Evolutionary conservation across 108 stramenopile species (phyloP).

Genomic region (Fragilaria crotonensis): DNA sequence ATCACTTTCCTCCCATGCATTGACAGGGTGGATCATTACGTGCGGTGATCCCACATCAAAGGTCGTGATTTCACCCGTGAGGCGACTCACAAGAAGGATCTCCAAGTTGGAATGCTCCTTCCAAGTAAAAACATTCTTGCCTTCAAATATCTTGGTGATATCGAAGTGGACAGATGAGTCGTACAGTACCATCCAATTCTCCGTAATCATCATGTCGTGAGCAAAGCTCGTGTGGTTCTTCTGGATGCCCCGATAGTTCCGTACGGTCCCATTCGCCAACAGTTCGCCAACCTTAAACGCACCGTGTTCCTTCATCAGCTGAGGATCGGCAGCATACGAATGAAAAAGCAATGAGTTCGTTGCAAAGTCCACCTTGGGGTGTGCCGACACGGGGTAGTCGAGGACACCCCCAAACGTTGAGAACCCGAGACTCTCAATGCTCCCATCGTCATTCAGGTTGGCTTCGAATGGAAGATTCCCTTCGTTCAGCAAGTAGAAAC

Average conservation of each 20-base stretch:
- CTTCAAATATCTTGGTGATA: neutral
- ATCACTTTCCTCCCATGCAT: constrained; percentile 38
- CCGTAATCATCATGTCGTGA: constrained; percentile 25
- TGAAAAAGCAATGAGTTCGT: constrained; percentile 29
- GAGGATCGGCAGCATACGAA: constrained; percentile 20
- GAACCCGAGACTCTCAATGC: constrained; percentile 23
- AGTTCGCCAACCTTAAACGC: constrained; percentile 30
- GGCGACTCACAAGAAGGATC: neutral
- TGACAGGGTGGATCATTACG: constrained; percentile 32
- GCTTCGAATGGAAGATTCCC: constrained; percentile 28
- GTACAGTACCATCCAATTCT: constrained; percentile 31
- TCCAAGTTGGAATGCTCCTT: neutral
- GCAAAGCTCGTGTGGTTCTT: constrained; percentile 32
- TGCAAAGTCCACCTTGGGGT: constrained; percentile 21
- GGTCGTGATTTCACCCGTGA: constrained; percentile 6
- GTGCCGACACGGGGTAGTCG: constrained; percentile 38
- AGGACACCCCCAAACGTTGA: constrained; percentile 13
- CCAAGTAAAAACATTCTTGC: neutral
- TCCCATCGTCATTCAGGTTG: constrained; percentile 29
- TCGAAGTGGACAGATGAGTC: constrained; percentile 36
- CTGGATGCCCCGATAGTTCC: constrained; percentile 15
- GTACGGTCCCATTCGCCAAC: neutral
- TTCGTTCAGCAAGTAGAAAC: constrained; percentile 35
- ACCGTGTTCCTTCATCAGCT: constrained; percentile 29
- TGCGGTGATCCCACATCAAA: constrained; percentile 29